Conservation (phyloP, 164 flowering plant genomes). For the Liquidambar formosana region DNA sequence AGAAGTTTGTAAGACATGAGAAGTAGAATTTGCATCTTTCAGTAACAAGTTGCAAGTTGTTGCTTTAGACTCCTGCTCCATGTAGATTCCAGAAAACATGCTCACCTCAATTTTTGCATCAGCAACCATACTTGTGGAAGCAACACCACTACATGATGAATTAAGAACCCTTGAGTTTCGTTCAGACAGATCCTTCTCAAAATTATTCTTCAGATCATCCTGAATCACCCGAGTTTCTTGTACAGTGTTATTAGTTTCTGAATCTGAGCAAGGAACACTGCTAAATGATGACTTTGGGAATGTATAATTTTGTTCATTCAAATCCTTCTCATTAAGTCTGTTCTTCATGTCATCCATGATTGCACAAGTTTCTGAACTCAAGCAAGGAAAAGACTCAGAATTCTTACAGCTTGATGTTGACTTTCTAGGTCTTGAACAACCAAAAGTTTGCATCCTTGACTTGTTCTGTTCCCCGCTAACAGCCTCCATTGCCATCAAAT, state of each 20-base stretch:
- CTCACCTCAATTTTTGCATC: neutral
- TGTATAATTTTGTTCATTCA: neutral
- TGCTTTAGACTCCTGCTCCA: neutral
- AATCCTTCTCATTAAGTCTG: constrained; percentile 1
- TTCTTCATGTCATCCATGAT: neutral
- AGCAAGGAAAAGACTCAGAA: neutral
- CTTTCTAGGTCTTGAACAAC: neutral
- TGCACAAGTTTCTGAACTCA: neutral
- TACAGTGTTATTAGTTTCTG: neutral
- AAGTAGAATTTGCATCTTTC: constrained; percentile 7
- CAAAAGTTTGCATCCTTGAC: constrained; percentile 2
- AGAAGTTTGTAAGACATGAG: neutral
- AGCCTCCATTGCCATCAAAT: constrained; percentile 4
- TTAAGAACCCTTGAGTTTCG: neutral
- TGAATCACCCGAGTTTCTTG: neutral
- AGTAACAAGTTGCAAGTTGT: neutral
- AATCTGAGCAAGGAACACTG: neutral
- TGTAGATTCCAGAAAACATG: constrained; percentile 1
- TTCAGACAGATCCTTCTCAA: constrained; percentile 1
- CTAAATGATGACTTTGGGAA: neutral
- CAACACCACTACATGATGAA: constrained; percentile 4
- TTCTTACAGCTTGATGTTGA: constrained; percentile 1
- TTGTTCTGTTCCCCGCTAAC: neutral
- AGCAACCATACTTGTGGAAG: neutral
- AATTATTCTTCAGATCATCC: neutral